Base-by-base conservation (phyloP, 225 moss, liverwort and hornwort species). In the Neckera pumila region DNA sequence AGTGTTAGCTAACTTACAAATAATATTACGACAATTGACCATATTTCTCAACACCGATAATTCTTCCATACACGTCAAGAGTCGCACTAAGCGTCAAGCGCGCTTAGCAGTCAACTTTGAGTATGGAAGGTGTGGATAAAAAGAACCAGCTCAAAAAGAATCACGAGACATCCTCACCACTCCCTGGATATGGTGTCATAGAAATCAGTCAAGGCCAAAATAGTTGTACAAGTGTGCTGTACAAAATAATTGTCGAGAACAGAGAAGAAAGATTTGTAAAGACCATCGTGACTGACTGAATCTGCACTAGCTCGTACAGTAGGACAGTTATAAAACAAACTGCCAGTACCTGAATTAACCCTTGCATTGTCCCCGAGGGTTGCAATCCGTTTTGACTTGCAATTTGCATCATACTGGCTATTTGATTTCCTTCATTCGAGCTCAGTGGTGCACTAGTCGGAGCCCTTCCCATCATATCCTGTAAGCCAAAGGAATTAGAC, bases 381-480 rank as follows among this genome's bases (percentile, higher is more conserved):
- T 95, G 95, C 92, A 96, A 89, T 43, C 92, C 94, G 88, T 90
- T 93, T 84, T 93, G 94, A 87, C 73, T 94, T 57, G 84, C 36
- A 88, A 88, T 91, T 82, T 93, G 95, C 83, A 97, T 89, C 86
- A 96, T 85, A 90, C 66, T 96, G 79, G 94, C 86, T 82, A 94
- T 91, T 90, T 96, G 96, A 63, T 88, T 94, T 31, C 91, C 94
- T 66, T 96, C 98, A 82, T 90, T 92, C 59, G 91, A 76, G 64
- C 83, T 88, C 49, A 94, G 87, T 40, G 94, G 89, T n/a, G 67
- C 58, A 67, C 91, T 93, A 88, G 88, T 89, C 66, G 94, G 95
- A 78, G 84, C 66, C 90, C 99, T 96, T 80, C 92, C 92, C 85
- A 96, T 90, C 90, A 97, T 94, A 73, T 92, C 94, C 85, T 95